Base-by-base conservation (phyloP, 2,329 filamentous ascomycete genomes). In the Penicillium decumbens region DNA sequence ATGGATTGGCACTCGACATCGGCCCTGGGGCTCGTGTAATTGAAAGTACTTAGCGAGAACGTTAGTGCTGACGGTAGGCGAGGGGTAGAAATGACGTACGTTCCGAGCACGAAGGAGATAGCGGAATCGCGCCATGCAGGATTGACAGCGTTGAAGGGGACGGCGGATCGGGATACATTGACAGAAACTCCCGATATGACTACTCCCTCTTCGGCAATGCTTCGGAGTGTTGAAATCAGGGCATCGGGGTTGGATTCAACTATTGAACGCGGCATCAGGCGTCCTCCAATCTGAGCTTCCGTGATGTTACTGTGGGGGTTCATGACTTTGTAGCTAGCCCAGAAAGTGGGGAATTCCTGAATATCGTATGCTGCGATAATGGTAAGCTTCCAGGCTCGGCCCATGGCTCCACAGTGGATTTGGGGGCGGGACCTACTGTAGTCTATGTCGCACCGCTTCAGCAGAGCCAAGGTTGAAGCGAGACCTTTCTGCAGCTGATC, bases 301-400 rank as follows among this genome's bases (percentile, higher is more conserved):
- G 50, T 57, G 24, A 59, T 51, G 8, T 57, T 57, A 7, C 43
- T 24, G 6, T 37, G 32, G 6, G 45, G 46, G 65, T 89, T 86
- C 59, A 95, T 78, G 60, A 80, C 81, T 59, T 95, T 88, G 61
- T 88, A 80, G 28, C 77, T 82, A 75, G 93, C 93, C 67, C 95
- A 95, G 24, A 49, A 59, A 7, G 56, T 54, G 6, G 55, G 40
- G 30, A 57, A 57, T 1, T 49, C 42, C 3, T 54, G 10, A n/a
- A 54, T 49, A 15, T 45, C 30, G 25, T 52, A 54, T 8, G 37
- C 55, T 59, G 27, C 18, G 40, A 38, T 27, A 39, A 9, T 8
- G 7, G 9, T 33, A n/a, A 33, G 41, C 29, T 23, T 24, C 28
- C 12, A 24, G 30, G 2, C 30, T 18, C 20, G 28, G 28, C 6